Conservation (phyloP, 768 basidiomycete species). For the Hysterangium stoloniferum region DNA sequence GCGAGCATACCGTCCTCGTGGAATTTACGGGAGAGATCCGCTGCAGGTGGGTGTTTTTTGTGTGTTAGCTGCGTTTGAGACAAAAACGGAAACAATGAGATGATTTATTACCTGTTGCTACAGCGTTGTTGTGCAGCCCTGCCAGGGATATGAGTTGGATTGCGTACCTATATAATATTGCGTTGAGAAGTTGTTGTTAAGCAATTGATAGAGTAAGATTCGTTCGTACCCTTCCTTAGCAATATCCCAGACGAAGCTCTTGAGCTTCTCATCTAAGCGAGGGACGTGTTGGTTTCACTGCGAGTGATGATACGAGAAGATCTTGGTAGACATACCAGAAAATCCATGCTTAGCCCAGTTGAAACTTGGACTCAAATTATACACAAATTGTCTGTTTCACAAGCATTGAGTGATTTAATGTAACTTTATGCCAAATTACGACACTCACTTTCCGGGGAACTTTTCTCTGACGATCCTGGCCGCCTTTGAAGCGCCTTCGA, state of each 20-base stretch:
- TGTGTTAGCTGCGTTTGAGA: not conserved
- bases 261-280: constrained; percentile 55
- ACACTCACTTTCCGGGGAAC: constrained; percentile 61
- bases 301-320: not conserved
- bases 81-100: not conserved
- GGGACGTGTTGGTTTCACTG: too few species aligned
- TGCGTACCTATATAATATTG: constrained; percentile 56
- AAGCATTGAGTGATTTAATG: constrained; percentile 9
- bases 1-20: constrained; percentile 90
- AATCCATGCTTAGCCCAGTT: constrained; percentile 87
- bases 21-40: constrained; percentile 72
- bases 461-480: constrained; percentile 64
- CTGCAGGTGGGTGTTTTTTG: constrained; percentile 26
- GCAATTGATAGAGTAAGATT: not conserved
- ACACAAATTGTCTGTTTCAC: constrained; percentile 66
- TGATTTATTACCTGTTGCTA: constrained; percentile 50
- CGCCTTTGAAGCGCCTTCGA: constrained; percentile 72
- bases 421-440: too few species aligned
- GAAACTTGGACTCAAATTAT: constrained; percentile 91
- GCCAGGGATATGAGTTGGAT: constrained; percentile 85
- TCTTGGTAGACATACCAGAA: constrained; percentile 41
- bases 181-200: constrained; percentile 11
- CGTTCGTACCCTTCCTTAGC: constrained; percentile 70
- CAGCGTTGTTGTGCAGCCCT: constrained; percentile 81
- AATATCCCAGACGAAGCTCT: constrained; percentile 84